Base-by-base conservation (phyloP, 2,329 filamentous ascomycete genomes). In the Pseudocercospora fijiensis region DNA sequence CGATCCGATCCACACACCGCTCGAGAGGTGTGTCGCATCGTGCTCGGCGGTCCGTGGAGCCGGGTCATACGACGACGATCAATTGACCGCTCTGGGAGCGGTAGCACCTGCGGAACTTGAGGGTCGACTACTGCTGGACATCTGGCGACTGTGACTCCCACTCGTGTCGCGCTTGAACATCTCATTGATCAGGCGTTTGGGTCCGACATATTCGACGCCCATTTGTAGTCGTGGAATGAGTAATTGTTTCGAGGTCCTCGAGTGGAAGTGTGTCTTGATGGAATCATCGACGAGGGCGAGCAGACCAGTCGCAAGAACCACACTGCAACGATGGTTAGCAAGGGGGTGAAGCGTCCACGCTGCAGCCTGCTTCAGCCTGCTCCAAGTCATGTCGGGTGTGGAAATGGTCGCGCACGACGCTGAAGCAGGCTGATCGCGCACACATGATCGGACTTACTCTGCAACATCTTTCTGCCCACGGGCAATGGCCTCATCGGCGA, bases 261-360 rank as follows among this genome's bases (percentile, higher is more conserved):
- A 79, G 70, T 86, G 87, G 86, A 91, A 95, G 63, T 86, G 86
- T 65, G 86, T 84, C 77, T 91, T 90, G 81, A 98, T 96, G 79
- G 88, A 91, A 78, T 98, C 92, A 74, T 98, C 94, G 58, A 96
- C 89, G 51, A 98, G 86, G 7, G 90, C 87, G 71, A 96, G 88
- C 70, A 98, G 85, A 24, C 94, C 94, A n/a, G 92, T 95, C 53
- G 92, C 87, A 67, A 98, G 85, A 67, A 98, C 89, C 68, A 96
- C 89, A 76, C 92, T 96, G 69, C 45, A 55, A 68, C 56, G 11
- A 26, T 56, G 18, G 56, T 65, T 52, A 67, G 65, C 69, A 65
- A 30, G 10, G 56, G 71, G 69, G 75, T 71, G 20, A 37, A 26
- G 22, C 45, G 45, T 26, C 45, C 22, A 24, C 8, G 11, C 45